Base-by-base conservation (phyloP, 148 eudicot species). In the Arctostaphylos glauca region DNA sequence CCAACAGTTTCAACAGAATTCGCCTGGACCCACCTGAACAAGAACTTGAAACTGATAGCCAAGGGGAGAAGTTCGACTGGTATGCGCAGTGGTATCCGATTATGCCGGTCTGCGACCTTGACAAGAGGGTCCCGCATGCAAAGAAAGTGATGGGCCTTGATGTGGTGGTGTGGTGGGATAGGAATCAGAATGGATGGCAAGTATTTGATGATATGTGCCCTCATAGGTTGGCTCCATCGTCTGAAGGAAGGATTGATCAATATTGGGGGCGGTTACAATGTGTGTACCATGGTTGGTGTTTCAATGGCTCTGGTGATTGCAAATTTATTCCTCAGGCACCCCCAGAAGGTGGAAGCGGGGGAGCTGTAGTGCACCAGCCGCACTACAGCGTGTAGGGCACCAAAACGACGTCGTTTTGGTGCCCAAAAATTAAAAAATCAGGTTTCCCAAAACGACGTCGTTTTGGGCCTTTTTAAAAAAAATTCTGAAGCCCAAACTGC, bases 221-320 rank as follows among this genome's bases (percentile, higher is more conserved):
- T 25, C 98, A 93, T 78, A 83, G 98, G n/a, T 79, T 93, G 89
- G 98, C 98, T 38, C 98, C 96, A 0, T 62, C 93, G 62, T 93
- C 97, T 2, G 90, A 94, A 76, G 98, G 98, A 1, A 87, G 97
- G 78, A 94, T 94, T 82, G 97, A 94, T 89, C 90, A 86, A 18
- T 90, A n/a, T n/a, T n/a, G 89, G 95, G 98, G 96, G 2, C 77
- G 97, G 46, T 73, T 94, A 85, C 98, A 94, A 85, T 93, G 98
- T 86, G 98, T 91, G 10, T 93, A 94, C 77, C 98, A 93, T 74
- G 97, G 97, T 54, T 93, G 97, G 97, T 94, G 97, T 81, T 94
- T 94, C 55, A 82, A 68, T 85, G 93, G 93, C 41, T 74, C 90
- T 52, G 98, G 98, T 54, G 88, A 85, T 5, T 94, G 98, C 53